phyloP scores from a whole-genome alignment of 164 flowering plant genomes.

The Vitis labrusca region DNA sequence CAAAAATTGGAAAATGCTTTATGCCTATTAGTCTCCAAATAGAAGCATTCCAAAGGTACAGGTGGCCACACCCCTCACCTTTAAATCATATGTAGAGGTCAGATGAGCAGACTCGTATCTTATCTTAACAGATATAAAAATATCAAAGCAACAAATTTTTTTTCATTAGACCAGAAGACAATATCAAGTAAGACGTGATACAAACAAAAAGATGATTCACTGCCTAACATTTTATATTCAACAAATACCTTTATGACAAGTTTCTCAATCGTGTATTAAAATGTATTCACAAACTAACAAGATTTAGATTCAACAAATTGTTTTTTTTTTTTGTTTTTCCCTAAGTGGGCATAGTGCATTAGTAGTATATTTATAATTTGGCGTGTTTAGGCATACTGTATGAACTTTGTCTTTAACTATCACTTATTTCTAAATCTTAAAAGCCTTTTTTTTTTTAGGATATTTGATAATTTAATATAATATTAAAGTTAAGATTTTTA shows the following conservation, averaged over 20 bases:
- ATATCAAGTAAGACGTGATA: background rate
- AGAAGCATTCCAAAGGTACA: constrained; percentile 6
- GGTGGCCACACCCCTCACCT: background rate
- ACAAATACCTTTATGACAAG: background rate
- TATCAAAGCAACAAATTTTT: background rate
- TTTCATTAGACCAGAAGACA: background rate
- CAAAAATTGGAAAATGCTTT: background rate
- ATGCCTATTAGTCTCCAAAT: constrained; percentile 1
- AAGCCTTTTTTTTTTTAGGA: too few relatives aligned
- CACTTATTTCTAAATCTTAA: too few relatives aligned
- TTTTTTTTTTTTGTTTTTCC: too few relatives aligned
- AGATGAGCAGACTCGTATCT: constrained; percentile 2
- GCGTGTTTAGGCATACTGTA: too few relatives aligned
- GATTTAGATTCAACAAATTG: too few relatives aligned
- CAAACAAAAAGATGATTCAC: background rate
- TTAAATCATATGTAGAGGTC: constrained; percentile 10
- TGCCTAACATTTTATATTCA: background rate
- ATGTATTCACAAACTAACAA: too few relatives aligned
- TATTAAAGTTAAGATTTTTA: too few relatives aligned
- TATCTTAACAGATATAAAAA: too few relatives aligned
- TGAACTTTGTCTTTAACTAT: too few relatives aligned
- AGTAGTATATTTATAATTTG: too few relatives aligned
- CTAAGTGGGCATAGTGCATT: too few relatives aligned
- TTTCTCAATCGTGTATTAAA: background rate
- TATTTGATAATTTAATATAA: too few relatives aligned